Evolutionary conservation across 2,329 filamentous ascomycete species (phyloP), one percentile per base, ranked within the genome.

Genomic region (Scedosporium minutisporum): DNA sequence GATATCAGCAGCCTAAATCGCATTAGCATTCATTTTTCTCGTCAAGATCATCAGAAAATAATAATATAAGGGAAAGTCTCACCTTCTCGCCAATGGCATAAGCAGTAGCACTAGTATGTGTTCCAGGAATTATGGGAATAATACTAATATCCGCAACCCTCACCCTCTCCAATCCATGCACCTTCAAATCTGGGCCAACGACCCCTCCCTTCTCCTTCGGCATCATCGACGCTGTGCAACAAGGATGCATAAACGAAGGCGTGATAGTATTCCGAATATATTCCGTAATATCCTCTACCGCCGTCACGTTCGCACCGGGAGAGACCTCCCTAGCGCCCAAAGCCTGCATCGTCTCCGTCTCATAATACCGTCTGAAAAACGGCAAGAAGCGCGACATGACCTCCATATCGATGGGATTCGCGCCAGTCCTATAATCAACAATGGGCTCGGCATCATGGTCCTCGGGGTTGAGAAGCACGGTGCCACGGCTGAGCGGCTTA

Each of bases 31-130:
- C 10, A 38, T 38, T 38, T 38, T 6, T 10, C 12, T 38, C 33
- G 10, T 14, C 10, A 3, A 38, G 9, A 38, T 38, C 33, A 38
- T 14, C 10, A 38, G 33, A 38, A 38, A 59, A 25, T 9, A 61
- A 53, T 18, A 29, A 1, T 3, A 3, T 7, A 46, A 14, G 18
- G 16, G 10, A 58, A 53, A n/a, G 62, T 3, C 65, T 62, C 53
- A 67, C 69, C 66, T 80, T 80, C 69, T 83, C 81, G 0, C 78
- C 81, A 66, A 83, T 81, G 3, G 78, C 80, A 68, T 82, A 84
- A 4, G 80, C 81, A 6, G 79, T 78, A 75, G 81, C 81, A 65
- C 60, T 64, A 18, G 66, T 82, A 77, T 21, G 80, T 77, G 68
- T 61, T n/a, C 64, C 66, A 33, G 68, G 68, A 21, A 69, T 46